Percentiles rank a stretch among this genome's conserved stretches.
Evolutionary conservation across 2,329 filamentous ascomycete genomes (phyloP).

Genomic region (Metarhizium guizhouense): DNA sequence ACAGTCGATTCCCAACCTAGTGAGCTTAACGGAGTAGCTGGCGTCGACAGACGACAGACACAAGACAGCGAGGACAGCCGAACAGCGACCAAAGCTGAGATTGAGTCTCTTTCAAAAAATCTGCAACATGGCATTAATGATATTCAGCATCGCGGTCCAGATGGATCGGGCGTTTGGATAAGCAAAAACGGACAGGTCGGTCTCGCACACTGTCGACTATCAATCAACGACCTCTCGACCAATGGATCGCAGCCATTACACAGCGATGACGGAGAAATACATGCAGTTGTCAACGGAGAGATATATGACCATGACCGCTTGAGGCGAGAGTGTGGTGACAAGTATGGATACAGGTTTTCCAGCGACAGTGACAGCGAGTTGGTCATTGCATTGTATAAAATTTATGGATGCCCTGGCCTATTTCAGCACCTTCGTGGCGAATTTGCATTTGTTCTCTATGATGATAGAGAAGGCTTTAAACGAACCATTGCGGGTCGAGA

Average conservation of each 20-base stretch:
- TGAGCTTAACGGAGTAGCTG: no score
- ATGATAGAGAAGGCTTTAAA: conserved; percentile 25
- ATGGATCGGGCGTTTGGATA: conserved; percentile 20
- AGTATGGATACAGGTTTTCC: conserved; percentile 31
- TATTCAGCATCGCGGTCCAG: conserved; percentile 22
- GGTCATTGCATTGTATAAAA: conserved; percentile 41
- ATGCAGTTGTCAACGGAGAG: conserved; percentile 52
- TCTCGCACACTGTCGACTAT: conserved; percentile 40
- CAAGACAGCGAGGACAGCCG: no score
- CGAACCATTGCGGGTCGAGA: conserved; percentile 40
- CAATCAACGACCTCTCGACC: conserved; percentile 42
- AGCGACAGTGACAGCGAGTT: conserved; percentile 37
- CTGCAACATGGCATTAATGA: no score
- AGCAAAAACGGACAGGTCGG: conserved; percentile 13
- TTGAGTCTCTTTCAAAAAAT: no score
- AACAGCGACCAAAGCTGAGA: no score
- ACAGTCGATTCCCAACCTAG: no score
- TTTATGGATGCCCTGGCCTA: conserved; percentile 30
- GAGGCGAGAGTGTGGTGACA: conserved; percentile 24
- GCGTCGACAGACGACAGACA: no score
- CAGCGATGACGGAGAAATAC: conserved; percentile 28
- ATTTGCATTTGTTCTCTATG: conserved; percentile 44
- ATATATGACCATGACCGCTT: conserved; percentile 45
- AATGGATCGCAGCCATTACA: conserved; percentile 39
- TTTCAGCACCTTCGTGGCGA: conserved; percentile 40